Base-by-base conservation (phyloP, 805 yeast species). In the Teunomyces tritomae region DNA sequence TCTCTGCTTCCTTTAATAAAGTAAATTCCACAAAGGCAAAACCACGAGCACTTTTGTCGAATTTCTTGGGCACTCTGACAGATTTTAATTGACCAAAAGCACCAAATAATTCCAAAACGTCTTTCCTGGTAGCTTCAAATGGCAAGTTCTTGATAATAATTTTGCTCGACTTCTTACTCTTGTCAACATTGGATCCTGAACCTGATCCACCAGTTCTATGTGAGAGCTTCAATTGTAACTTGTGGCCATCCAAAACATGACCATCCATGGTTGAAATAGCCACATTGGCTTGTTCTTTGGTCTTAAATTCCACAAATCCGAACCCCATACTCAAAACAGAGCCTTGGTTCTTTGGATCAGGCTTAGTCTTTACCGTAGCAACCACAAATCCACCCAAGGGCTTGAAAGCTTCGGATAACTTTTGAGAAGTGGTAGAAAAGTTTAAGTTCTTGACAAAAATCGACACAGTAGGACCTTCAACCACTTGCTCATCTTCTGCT, bases 1-100 rank as follows among this genome's bases (percentile, higher is more conserved):
- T 82, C 63, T 87, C 96, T 1, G 99, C 97, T 67, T 94, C 99
- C 65, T 89, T 68, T 17, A 88, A 78, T 35, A 94, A 73, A 8
- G 87, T 74, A 63, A 87, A 94, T 69, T 94, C 99, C 40, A 95
- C 96, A 66, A 94, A 94, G 0, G 98, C 99, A 74, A 94, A 94
- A 64, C 99, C 99, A 64, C 99, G 83, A 9, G 97, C 96, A 32
- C 89, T 79, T 63, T 86, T 87, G 76, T 94, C 96, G 73, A 92
- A 91, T 66, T 94, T 94, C 80, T 87, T 87, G 28, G 99, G 99
- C 43, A 94, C 92, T 62, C 99, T 83, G 37, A 91, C 97, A 2
- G 97, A 87, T 60, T 91, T 89, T 61, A 94, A 76, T 68, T 88
- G 91, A 49, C 99, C 99, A 71, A 92, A 94, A 1, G 98, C 85